Conservation (phyloP, 1,284 basidiomycete genomes). For the Leccinum solheimii region DNA sequence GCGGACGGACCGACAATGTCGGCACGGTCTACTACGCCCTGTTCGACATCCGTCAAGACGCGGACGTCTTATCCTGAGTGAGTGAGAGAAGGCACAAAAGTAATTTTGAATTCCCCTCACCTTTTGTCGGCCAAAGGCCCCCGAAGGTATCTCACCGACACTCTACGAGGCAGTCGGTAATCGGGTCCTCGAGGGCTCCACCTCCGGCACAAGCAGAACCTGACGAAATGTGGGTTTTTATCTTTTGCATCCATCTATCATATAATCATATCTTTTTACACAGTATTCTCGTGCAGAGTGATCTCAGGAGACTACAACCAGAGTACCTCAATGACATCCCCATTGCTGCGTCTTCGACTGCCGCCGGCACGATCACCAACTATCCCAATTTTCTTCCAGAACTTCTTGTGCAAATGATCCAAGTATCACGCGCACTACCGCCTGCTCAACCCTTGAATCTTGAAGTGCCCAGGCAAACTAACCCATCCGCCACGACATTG, state of each 20-base stretch:
- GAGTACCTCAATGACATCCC: conserved; percentile 95
- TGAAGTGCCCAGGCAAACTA: neutral
- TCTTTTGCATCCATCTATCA: neutral
- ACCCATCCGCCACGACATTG: neutral
- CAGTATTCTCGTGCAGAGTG: conserved; percentile 76
- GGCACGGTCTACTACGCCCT: conserved; percentile 17
- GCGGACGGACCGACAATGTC: neutral
- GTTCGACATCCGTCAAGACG: conserved; percentile 19
- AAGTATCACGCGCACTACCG: neutral
- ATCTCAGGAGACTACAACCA: conserved; percentile 69
- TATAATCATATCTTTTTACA: neutral
- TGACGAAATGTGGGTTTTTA: conserved; percentile 58
- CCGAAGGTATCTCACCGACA: conserved; percentile 28
- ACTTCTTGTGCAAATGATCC: neutral
- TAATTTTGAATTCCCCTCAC: neutral
- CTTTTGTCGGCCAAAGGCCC: conserved; percentile 12
- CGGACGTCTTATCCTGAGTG: conserved; percentile 7
- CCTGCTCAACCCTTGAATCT: neutral
- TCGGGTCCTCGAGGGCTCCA: conserved; percentile 11
- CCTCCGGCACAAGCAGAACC: conserved; percentile 43
- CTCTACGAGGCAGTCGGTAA: conserved; percentile 30
- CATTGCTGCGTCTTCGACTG: conserved; percentile 49
- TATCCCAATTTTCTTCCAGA: neutral
- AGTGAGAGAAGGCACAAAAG: conserved; percentile 16
- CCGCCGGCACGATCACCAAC: neutral